Conservation (phyloP, 2,329 filamentous ascomycete genomes). For the Aspergillus ruber region DNA sequence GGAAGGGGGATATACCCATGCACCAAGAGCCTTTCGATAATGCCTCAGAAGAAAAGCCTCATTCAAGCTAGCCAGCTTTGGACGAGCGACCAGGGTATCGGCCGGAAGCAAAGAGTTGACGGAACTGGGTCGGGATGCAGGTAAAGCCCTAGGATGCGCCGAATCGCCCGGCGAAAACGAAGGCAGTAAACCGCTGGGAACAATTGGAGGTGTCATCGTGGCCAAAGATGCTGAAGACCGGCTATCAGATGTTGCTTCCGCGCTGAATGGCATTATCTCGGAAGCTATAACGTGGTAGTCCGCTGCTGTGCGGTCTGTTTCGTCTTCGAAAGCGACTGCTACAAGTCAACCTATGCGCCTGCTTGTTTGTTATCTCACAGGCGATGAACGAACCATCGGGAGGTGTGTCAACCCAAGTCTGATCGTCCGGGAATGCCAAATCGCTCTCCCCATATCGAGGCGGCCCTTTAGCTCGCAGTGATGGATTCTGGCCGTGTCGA, state of each 20-base stretch:
- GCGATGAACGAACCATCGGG: slow-evolving; percentile 19
- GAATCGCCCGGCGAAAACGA: slow-evolving; percentile 6
- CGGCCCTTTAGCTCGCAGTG: slow-evolving; percentile 26
- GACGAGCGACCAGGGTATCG: slow-evolving; percentile 13
- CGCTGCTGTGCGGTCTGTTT: slow-evolving; percentile 29
- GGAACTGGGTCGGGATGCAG: slow-evolving; percentile 12
- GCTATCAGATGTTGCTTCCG: slow-evolving; percentile 18
- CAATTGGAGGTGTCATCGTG: slow-evolving; percentile 15
- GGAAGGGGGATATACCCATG: slow-evolving; percentile 13
- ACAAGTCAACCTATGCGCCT: not conserved
- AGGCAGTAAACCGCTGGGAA: slow-evolving; percentile 5
- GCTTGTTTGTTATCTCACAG: not conserved
- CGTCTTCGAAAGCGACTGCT: slow-evolving; percentile 30
- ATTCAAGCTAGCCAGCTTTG: slow-evolving; percentile 22
- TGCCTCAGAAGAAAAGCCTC: slow-evolving; percentile 30
- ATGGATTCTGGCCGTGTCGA: slow-evolving; percentile 33
- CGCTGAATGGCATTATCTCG: slow-evolving; percentile 9
- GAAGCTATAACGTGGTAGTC: slow-evolving; percentile 26
- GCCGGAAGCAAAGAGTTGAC: slow-evolving; percentile 14
- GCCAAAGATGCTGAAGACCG: slow-evolving; percentile 20
- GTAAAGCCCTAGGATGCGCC: slow-evolving; percentile 5
- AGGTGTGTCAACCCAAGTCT: slow-evolving; percentile 26
- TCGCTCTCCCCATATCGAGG: slow-evolving; percentile 31
- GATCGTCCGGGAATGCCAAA: slow-evolving; percentile 26
- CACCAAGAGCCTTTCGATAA: slow-evolving; percentile 26